Conservation (phyloP, 495 filamentous ascomycete species). For the Xylaria castorea region DNA sequence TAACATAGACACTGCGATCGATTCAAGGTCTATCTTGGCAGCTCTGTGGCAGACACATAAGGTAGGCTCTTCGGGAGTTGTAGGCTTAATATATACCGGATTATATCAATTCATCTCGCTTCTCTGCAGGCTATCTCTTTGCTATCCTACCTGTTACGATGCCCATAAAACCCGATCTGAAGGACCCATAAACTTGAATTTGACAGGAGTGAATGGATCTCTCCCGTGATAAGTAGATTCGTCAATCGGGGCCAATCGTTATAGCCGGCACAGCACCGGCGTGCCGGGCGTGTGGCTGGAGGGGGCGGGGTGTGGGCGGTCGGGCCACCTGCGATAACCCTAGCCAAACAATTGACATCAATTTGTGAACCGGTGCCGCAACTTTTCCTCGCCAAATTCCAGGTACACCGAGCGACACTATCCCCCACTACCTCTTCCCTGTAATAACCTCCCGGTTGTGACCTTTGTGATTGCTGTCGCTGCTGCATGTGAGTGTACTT, state of each 20-base stretch:
- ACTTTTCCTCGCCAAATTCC: constrained; percentile 31
- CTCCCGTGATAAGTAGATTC: background rate
- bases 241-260: background rate
- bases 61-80: too few relatives aligned
- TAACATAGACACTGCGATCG: background rate
- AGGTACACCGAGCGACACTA: constrained; percentile 15
- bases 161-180: background rate
- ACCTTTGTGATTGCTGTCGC: constrained; percentile 3
- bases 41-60: too few relatives aligned
- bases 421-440: constrained; percentile 27
- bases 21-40: too few relatives aligned
- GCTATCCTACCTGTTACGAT: background rate
- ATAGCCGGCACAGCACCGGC: background rate
- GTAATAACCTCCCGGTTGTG: constrained; percentile 18
- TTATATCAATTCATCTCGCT: background rate
- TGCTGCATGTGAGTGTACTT: constrained; percentile 20
- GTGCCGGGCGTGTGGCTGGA: background rate
- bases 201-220: background rate
- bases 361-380: constrained; percentile 27
- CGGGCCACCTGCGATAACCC: constrained; percentile 25
- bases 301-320: constrained; percentile 20
- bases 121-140: background rate
- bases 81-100: too few relatives aligned
- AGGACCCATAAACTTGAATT: background rate
- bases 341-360: constrained; percentile 31